These are phyloP conservation scores for Quercus glauca DNA, from an alignment of 306 rosid genomes.

Conservation along the genomic window DNA sequence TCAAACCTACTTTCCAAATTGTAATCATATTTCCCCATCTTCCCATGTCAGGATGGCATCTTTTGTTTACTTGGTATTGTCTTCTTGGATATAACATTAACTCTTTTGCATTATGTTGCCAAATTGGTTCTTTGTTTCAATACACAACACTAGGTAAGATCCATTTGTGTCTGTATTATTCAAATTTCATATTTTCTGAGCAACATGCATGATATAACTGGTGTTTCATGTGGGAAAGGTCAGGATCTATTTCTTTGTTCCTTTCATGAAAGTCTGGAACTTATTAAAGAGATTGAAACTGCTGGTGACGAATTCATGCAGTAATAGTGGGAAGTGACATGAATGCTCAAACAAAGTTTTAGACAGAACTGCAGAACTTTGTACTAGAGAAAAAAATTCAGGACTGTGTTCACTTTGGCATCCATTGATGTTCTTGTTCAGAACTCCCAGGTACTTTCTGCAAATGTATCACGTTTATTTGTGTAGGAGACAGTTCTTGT, in stretches of 20 bases:
- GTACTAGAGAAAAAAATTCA: constrained; percentile 65
- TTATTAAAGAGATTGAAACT: constrained; percentile 68
- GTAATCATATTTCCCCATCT: background rate
- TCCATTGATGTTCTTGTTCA: constrained; percentile 94
- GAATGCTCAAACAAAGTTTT: constrained; percentile 74
- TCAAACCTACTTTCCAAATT: background rate
- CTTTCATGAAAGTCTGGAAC: constrained; percentile 66
- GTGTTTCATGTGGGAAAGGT: constrained; percentile 96
- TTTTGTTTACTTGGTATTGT: background rate
- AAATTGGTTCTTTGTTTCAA: constrained; percentile 1
- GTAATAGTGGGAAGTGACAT: constrained; percentile 88
- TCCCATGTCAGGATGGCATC: background rate
- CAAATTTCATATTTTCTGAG: constrained; percentile 15
- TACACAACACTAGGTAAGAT: background rate
- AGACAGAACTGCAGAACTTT: constrained; percentile 70
- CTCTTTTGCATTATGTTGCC: background rate
- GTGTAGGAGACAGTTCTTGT: constrained; percentile 8
- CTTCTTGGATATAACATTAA: background rate
- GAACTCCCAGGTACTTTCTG: constrained; percentile 78
- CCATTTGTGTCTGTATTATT: constrained; percentile 7
- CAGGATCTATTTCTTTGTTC: constrained; percentile 94
- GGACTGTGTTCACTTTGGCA: constrained; percentile 84
- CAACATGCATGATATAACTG: constrained; percentile 33
- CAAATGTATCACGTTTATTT: constrained; percentile 4
- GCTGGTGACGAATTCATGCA: constrained; percentile 83